phyloP scores from a whole-genome alignment of 176 grass and related monocot genomes.

The Ensete ventricosum region DNA sequence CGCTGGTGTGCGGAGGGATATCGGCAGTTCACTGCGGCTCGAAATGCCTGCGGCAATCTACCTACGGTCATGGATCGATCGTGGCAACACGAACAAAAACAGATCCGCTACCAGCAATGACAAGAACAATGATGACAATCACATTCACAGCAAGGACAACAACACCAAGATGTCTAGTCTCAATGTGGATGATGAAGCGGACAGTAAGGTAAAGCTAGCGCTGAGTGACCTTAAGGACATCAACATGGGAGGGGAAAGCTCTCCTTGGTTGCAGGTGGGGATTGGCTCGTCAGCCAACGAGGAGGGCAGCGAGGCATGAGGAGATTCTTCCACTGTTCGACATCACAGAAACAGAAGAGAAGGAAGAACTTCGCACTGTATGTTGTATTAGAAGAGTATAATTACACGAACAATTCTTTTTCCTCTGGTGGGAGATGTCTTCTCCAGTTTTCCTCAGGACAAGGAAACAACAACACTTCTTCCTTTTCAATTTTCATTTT shows the following conservation, averaged over 20 bases:
- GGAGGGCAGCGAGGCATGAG: conserved; percentile 17
- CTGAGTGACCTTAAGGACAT: conserved; percentile 60
- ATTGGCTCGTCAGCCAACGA: conserved; percentile 42
- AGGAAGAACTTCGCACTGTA: background rate
- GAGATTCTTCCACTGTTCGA: background rate
- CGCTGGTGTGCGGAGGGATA: background rate
- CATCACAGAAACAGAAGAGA: background rate
- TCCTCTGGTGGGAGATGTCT: background rate
- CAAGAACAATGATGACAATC: conserved; percentile 12
- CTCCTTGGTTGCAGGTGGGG: conserved; percentile 73
- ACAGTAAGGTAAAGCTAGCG: conserved; percentile 48
- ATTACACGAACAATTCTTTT: background rate
- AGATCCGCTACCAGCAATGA: conserved; percentile 13
- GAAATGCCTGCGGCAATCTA: conserved; percentile 16
- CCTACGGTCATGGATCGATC: conserved; percentile 14
- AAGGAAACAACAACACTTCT: background rate
- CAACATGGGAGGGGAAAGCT: conserved; percentile 36
- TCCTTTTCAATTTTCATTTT: background rate
- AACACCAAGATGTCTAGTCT: background rate
- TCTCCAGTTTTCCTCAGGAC: background rate
- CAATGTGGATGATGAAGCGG: conserved; percentile 48
- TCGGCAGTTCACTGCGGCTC: conserved; percentile 29
- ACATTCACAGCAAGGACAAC: conserved; percentile 2
- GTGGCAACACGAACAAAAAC: conserved; percentile 18
- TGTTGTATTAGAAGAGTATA: background rate